These are phyloP conservation scores for Dactylellina sp. DNA, from an alignment of 2,329 filamentous ascomycete species.

Conservation along the genomic window DNA sequence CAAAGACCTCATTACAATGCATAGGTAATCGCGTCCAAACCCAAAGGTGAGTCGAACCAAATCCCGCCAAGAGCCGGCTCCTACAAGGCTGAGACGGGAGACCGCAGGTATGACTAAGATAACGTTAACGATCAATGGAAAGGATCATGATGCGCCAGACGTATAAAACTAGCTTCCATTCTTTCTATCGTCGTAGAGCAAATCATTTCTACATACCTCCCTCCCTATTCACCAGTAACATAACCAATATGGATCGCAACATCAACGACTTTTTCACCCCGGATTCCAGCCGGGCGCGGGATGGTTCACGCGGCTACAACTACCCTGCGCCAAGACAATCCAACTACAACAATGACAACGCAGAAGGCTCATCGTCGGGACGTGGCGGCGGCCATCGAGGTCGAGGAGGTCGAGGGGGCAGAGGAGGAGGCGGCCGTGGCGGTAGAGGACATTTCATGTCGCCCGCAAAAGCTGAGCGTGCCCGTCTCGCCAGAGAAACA, in stretches of 20 bases:
- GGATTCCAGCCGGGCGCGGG: background rate
- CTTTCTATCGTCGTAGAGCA: too few species aligned
- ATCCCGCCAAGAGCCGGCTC: too few species aligned
- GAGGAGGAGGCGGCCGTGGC: background rate
- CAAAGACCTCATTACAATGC: too few species aligned
- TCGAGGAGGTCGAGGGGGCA: constrained; percentile 2
- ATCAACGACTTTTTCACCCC: constrained; percentile 1
- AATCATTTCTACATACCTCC: too few species aligned
- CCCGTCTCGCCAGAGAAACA: constrained; percentile 70
- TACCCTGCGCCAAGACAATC: background rate
- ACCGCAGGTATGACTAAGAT: too few species aligned
- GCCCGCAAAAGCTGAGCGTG: constrained; percentile 61
- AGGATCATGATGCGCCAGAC: too few species aligned
- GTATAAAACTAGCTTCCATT: too few species aligned
- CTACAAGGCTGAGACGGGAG: too few species aligned
- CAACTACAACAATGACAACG: background rate
- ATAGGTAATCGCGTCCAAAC: too few species aligned
- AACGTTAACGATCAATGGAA: too few species aligned
- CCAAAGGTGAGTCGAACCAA: too few species aligned
- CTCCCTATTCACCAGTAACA: background rate
- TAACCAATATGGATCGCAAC: constrained; percentile 1
- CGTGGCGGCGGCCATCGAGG: too few species aligned
- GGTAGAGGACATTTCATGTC: constrained; percentile 29
- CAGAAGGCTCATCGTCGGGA: background rate
- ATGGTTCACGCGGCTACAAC: background rate